Percentiles rank a stretch among this genome's conserved stretches.
phyloP scores from a whole-genome alignment of 306 rosid genomes.

The Lotus japonicus region DNA sequence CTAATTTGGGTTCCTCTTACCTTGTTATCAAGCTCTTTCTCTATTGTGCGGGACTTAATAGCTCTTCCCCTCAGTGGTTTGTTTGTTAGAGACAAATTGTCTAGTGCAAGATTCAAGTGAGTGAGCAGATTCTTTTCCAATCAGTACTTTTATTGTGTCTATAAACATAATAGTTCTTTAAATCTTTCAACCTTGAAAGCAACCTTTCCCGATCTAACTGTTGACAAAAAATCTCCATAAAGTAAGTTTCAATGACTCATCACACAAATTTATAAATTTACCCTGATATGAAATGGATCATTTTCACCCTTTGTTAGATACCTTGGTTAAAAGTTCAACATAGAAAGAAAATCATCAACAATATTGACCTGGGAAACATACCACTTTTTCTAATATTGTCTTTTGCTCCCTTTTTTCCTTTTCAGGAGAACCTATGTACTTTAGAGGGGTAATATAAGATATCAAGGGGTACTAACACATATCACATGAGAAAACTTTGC shows the following conservation, averaged over 20 bases:
- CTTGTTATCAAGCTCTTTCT: slow-evolving; percentile 7
- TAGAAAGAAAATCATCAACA: not conserved
- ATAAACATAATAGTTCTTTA: not conserved
- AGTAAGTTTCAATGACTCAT: not conserved
- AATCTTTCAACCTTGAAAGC: not conserved
- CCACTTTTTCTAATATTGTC: slow-evolving; percentile 11
- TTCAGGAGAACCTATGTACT: too few relatives aligned
- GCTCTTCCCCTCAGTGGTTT: not conserved
- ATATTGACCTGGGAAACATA: not conserved
- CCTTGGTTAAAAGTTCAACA: not conserved
- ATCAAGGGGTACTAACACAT: too few relatives aligned
- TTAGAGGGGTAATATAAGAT: too few relatives aligned
- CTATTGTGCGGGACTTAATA: not conserved
- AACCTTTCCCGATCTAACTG: not conserved
- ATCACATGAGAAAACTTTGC: too few relatives aligned
- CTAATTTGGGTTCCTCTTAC: not conserved
- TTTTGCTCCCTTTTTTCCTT: too few relatives aligned
- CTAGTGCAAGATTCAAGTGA: not conserved
- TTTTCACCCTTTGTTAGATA: not conserved
- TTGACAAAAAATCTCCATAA: not conserved
- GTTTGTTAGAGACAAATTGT: not conserved
- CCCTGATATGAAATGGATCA: not conserved
- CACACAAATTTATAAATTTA: too few relatives aligned
- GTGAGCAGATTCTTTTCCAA: not conserved
- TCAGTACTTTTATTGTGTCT: not conserved